Evolutionary conservation across 495 filamentous ascomycete genomes (phyloP).

Genomic region (Aspergillus bridgeri): DNA sequence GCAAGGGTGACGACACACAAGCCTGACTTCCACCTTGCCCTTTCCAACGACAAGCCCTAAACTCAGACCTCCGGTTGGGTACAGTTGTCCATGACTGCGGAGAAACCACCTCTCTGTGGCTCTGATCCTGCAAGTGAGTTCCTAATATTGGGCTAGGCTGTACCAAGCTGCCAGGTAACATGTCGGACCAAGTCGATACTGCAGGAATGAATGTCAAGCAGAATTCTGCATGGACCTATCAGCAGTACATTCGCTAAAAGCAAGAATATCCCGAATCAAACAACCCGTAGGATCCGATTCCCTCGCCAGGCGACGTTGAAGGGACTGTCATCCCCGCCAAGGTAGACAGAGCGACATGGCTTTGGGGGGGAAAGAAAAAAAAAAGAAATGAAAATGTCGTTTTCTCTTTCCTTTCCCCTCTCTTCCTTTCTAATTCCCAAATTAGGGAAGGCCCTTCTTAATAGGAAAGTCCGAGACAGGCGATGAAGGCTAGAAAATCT

Average conservation of each 20-base stretch:
- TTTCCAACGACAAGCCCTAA: not conserved
- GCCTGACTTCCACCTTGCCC: not conserved
- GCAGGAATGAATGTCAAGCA: slow-evolving; percentile 14
- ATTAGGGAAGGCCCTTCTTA: not conserved
- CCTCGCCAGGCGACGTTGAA: not conserved
- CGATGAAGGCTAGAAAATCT: not conserved
- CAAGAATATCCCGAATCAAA: not conserved
- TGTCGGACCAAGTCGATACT: slow-evolving; percentile 6
- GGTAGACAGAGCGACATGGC: not conserved
- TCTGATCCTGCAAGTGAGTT: not conserved
- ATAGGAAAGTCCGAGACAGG: not conserved
- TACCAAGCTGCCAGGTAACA: slow-evolving; percentile 1
- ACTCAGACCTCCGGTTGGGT: slow-evolving; percentile 13
- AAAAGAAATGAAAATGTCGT: no score
- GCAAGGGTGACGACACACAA: not conserved
- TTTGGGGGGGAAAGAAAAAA: not conserved
- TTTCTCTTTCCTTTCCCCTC: not conserved
- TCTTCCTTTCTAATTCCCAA: not conserved
- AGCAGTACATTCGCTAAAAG: slow-evolving; percentile 1
- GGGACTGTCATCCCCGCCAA: not conserved
- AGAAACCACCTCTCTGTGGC: not conserved
- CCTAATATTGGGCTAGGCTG: slow-evolving; percentile 4
- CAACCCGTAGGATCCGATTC: slow-evolving; percentile 3
- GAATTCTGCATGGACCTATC: slow-evolving; percentile 19
- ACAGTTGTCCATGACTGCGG: slow-evolving; percentile 2